These are phyloP conservation scores for Blastocystis sp. DNA, from an alignment of 352 stramenopile species.

Conservation along the genomic window DNA sequence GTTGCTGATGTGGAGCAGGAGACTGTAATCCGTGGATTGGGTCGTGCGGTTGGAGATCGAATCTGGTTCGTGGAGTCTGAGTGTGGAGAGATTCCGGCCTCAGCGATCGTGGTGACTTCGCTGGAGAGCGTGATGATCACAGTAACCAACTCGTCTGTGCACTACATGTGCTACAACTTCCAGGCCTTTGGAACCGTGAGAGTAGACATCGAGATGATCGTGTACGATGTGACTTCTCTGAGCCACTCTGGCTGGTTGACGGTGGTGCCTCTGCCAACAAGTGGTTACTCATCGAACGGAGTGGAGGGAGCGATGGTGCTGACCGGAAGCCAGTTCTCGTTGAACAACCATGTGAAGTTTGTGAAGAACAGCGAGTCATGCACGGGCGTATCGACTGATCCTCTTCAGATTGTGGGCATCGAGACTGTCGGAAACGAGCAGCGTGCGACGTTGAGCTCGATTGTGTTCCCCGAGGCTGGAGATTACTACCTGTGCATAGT, in stretches of 20 bases:
- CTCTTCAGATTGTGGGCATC: background rate
- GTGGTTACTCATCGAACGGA: background rate
- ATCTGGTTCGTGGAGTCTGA: constrained; percentile 11
- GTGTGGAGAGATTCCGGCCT: background rate
- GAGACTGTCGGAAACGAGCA: background rate
- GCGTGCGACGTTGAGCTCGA: background rate
- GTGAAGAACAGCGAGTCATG: background rate
- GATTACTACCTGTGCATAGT: constrained; percentile 53
- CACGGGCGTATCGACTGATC: constrained; percentile 3
- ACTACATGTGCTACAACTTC: constrained; percentile 52
- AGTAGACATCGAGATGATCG: background rate
- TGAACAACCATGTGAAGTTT: constrained; percentile 35
- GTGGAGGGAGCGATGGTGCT: background rate
- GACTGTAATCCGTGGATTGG: background rate
- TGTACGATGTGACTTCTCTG: constrained; percentile 5
- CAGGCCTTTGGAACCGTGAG: background rate
- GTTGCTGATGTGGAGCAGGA: background rate
- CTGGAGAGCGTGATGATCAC: constrained; percentile 4
- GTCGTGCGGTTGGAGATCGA: background rate
- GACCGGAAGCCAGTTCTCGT: background rate
- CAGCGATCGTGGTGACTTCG: background rate
- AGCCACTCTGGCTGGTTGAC: constrained; percentile 6
- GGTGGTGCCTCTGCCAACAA: constrained; percentile 8
- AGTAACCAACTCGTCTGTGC: background rate
- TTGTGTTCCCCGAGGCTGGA: constrained; percentile 4